A percentile compares a stretch with the other conserved stretches of the same genome.
These are phyloP conservation scores for Buddleja alternifolia DNA, from an alignment of 257 asterid genomes.

Conservation along the genomic window DNA sequence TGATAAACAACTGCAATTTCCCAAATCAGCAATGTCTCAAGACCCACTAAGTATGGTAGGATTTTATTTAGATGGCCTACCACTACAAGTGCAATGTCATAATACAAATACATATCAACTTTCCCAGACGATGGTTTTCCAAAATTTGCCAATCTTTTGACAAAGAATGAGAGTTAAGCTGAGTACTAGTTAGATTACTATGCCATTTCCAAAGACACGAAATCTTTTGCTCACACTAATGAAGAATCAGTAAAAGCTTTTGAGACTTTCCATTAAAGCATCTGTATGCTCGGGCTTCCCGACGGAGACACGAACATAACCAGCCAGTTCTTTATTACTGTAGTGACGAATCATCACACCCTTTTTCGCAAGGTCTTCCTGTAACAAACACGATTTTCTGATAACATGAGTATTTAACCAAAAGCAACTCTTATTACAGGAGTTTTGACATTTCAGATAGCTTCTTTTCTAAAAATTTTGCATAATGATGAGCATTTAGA, in stretches of 20 bases:
- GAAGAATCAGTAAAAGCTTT: conserved; percentile 42
- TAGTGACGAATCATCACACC: conserved; percentile 98
- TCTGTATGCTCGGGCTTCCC: conserved; percentile 96
- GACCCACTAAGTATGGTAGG: too few species aligned
- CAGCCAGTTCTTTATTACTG: conserved; percentile 78
- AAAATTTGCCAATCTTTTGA: not conserved
- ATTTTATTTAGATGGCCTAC: too few species aligned
- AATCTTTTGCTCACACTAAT: not conserved
- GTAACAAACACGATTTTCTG: conserved; percentile 24
- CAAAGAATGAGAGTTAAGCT: not conserved
- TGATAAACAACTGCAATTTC: too few species aligned
- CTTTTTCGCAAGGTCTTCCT: conserved; percentile 89
- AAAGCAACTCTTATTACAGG: not conserved
- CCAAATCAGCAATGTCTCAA: too few species aligned
- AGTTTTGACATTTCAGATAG: too few species aligned
- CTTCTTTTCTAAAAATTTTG: too few species aligned
- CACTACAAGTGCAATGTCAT: too few species aligned
- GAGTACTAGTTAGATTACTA: not conserved
- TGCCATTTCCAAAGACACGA: not conserved
- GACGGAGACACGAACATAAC: conserved; percentile 89
- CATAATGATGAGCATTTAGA: not conserved
- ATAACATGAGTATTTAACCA: not conserved
- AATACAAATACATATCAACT: too few species aligned
- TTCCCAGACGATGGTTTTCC: not conserved
- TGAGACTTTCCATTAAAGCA: conserved; percentile 68